Percentiles rank a stretch among this genome's conserved stretches.
These are phyloP conservation scores for Aspergillus latus DNA, from an alignment of 2,329 filamentous ascomycete genomes.

Conservation along the genomic window DNA sequence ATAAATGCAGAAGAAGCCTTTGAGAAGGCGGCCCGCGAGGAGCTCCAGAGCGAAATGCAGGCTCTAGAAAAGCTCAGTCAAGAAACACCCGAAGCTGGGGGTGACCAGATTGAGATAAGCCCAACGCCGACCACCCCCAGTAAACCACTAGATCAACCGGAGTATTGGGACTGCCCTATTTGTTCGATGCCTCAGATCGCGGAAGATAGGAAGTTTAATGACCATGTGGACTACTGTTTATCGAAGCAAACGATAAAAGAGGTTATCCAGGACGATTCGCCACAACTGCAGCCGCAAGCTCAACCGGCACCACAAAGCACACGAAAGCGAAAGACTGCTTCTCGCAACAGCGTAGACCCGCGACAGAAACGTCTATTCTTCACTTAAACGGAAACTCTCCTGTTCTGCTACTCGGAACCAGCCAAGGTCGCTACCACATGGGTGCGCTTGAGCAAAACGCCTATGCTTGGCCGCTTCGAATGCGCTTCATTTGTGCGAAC, in stretches of 20 bases:
- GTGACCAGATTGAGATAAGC: constrained; percentile 28
- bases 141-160: constrained; percentile 30
- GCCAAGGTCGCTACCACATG: too few relatives aligned
- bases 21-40: constrained; percentile 60
- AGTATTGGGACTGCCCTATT: constrained; percentile 83
- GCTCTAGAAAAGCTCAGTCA: constrained; percentile 64
- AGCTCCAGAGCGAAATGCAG: constrained; percentile 61
- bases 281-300: constrained; percentile 22
- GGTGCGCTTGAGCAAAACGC: too few relatives aligned
- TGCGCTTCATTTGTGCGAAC: too few relatives aligned
- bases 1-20: constrained; percentile 68
- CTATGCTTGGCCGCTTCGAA: not conserved
- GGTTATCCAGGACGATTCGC: constrained; percentile 60
- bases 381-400: constrained; percentile 21
- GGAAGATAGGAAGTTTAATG: constrained; percentile 77
- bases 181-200: constrained; percentile 72
- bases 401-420: too few relatives aligned
- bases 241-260: constrained; percentile 84
- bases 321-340: constrained; percentile 39
- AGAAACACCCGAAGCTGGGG: constrained; percentile 36
- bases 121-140: constrained; percentile 8
- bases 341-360: constrained; percentile 25
- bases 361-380: constrained; percentile 39
- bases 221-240: constrained; percentile 88
- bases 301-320: constrained; percentile 10